Evolutionary conservation across 768 basidiomycete species (phyloP), one percentile per base, ranked within the genome.

Genomic region (Lactarius hatsudake): DNA sequence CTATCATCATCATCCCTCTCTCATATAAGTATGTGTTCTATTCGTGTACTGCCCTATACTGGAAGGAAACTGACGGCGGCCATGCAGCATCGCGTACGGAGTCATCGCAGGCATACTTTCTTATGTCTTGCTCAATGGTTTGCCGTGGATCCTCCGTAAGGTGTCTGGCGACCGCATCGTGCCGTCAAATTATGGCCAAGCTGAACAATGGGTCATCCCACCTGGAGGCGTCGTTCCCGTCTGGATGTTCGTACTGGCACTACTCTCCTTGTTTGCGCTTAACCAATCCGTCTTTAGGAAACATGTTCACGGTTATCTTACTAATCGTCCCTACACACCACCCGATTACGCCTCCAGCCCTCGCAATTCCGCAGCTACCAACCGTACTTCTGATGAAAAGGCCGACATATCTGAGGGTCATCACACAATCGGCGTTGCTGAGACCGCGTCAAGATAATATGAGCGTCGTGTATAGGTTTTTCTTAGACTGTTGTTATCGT

Each of bases 61-160:
- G 61, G 43, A 62, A 61, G 34, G 17, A 32, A 56, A 30, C 64
- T 69, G 51, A 72, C 26, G n/a, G n/a, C 18, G 18, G 65, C 45
- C 3, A 20, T 30, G 53, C 71, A 93, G 90, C 81, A 93, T 94
- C 73, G 91, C 93, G 53, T 93, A 94, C 73, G 93, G 93, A 71
- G 89, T 94, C 74, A 93, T 94, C 69, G 86, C 89, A 0, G 93
- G 93, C 45, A 80, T 94, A 60, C 59, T 82, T 43, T 84, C 87
- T 17, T 93, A 91, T 75, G 72, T 90, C 58, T 68, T 91, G 64
- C 78, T 95, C 66, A 94, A 95, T 73, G 88, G 86, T 54, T 78
- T 87, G 60, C 85, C 90, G 10, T 83, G 84, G 74, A 28, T 81
- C 18, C 51, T 93, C 64, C 81, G 78, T 72, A 87, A 83, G 71